phyloP scores from a whole-genome alignment of 2,329 filamentous ascomycete genomes.

The Lasiodiplodia sp. region DNA sequence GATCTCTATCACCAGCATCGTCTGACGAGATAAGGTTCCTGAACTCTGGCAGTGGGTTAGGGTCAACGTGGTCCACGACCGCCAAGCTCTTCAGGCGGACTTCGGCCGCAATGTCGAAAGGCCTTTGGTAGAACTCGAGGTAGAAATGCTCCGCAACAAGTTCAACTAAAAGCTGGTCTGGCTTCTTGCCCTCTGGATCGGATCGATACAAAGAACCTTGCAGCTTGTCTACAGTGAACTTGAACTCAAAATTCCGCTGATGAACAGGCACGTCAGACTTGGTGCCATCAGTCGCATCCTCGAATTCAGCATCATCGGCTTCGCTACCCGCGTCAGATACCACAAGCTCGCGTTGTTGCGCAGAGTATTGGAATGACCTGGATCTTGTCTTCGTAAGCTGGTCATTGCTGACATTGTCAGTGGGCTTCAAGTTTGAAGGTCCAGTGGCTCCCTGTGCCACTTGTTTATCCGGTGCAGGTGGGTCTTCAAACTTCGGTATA shows the following conservation, averaged over 20 bases:
- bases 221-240: conserved; percentile 92
- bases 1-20: conserved; percentile 71
- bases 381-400: conserved; percentile 58
- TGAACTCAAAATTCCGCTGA: conserved; percentile 93
- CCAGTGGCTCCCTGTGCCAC: conserved; percentile 44
- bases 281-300: conserved; percentile 68
- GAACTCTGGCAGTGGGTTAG: conserved; percentile 86
- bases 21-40: conserved; percentile 98
- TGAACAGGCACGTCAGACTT: conserved; percentile 69
- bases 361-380: conserved; percentile 76
- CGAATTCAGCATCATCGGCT: conserved; percentile 67
- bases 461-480: conserved; percentile 48
- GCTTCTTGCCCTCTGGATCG: conserved; percentile 76
- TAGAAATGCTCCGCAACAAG: conserved; percentile 89
- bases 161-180: conserved; percentile 86
- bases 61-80: conserved; percentile 92
- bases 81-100: conserved; percentile 86
- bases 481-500: conserved; percentile 78
- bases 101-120: conserved; percentile 92
- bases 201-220: conserved; percentile 92
- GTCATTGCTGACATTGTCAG: conserved; percentile 39
- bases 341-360: conserved; percentile 77
- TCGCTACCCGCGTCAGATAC: conserved; percentile 76
- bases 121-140: conserved; percentile 84
- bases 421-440: conserved; percentile 48